Evolutionary conservation across 164 flowering plant species (phyloP), one percentile per base, ranked within the genome.

Genomic region (Vitis labrusca): DNA sequence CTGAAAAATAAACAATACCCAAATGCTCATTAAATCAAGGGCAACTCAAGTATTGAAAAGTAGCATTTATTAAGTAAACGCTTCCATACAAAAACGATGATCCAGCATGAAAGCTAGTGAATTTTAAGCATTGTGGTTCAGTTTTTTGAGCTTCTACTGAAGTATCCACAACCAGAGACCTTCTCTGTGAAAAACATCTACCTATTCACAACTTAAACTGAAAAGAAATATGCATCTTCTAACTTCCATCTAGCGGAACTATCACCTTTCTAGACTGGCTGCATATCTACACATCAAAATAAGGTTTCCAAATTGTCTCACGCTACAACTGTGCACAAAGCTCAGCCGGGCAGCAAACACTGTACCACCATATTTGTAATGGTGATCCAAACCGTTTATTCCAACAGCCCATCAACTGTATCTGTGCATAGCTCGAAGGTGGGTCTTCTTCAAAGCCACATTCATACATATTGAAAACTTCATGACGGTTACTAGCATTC

Each of bases 401-500:
- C 44, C 44, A 61, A 66, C 48, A 37, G 54, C 48, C 68, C 58
- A 62, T 57, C 44, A 69, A 48, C 65, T 27, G n/a, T 53, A 80
- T 70, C 76, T 78, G 8, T 51, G 73, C 30, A 64, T 19, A 55
- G 73, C 73, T 50, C 57, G 63, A 32, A 56, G 58, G 13, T 55
- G 62, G n/a, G 8, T 71, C 57, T 59, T 74, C 32, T 57, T 69
- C 53, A 3, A 6, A 27, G 58, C 52, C 59, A 78, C 80, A 37
- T 58, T 17, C 65, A 44, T 82, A 65, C 76, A 54, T 5, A 84
- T 51, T 11, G 73, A 69, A 72, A 85, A 76, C 85, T 78, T 82
- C 19, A 88, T 67, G 70, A 88, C 83, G 37, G 81, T 74, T 16
- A 48, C 81, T 10, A 90, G 71, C 74, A 78, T 81, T 53, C 58